A percentile compares a stretch with the other conserved stretches of the same genome.
phyloP scores from a whole-genome alignment of 345 rosid species.

The Gynandropsis gynandra region DNA sequence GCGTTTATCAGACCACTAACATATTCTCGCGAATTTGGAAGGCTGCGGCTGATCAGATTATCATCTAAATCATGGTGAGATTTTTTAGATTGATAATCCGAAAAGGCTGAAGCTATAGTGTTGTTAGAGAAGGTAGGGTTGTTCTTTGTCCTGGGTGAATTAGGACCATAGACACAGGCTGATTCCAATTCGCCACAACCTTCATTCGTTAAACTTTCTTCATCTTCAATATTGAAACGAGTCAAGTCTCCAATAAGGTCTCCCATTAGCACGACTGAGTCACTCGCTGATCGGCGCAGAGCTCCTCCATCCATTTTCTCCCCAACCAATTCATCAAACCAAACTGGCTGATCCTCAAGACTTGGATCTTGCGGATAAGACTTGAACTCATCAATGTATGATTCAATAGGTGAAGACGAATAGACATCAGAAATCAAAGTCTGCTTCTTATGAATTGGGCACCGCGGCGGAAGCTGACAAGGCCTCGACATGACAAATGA shows the following conservation, averaged over 20 bases:
- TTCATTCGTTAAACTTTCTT: slow-evolving; percentile 29
- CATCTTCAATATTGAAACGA: slow-evolving; percentile 31
- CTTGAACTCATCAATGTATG: slow-evolving; percentile 29
- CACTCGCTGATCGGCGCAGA: slow-evolving; percentile 70
- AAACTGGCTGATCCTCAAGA: slow-evolving; percentile 49
- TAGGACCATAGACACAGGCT: slow-evolving; percentile 65
- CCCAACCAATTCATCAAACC: slow-evolving; percentile 57
- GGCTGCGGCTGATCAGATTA: slow-evolving; percentile 32
- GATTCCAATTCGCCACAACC: slow-evolving; percentile 44
- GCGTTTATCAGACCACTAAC: slow-evolving; percentile 22
- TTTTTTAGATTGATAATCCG: slow-evolving; percentile 43
- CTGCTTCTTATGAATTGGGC: slow-evolving; percentile 51
- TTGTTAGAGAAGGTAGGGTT: slow-evolving; percentile 38
- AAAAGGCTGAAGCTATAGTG: slow-evolving; percentile 55
- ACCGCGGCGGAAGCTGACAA: slow-evolving; percentile 65
- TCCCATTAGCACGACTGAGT: slow-evolving; percentile 49
- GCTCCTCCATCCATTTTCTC: slow-evolving; percentile 30
- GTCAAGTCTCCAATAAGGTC: slow-evolving; percentile 36
- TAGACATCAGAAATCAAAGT: slow-evolving; percentile 29
- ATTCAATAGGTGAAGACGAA: slow-evolving; percentile 25
- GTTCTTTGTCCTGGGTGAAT: slow-evolving; percentile 58
- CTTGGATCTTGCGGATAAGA: slow-evolving; percentile 42
- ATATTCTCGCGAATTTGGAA: slow-evolving; percentile 26
- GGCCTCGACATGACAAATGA: slow-evolving; percentile 58
- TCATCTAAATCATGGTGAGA: slow-evolving; percentile 36